A percentile compares a stretch with the other conserved stretches of the same genome.
These are phyloP conservation scores for Selenicereus undatus DNA, from an alignment of 148 eudicot genomes.

Conservation along the genomic window DNA sequence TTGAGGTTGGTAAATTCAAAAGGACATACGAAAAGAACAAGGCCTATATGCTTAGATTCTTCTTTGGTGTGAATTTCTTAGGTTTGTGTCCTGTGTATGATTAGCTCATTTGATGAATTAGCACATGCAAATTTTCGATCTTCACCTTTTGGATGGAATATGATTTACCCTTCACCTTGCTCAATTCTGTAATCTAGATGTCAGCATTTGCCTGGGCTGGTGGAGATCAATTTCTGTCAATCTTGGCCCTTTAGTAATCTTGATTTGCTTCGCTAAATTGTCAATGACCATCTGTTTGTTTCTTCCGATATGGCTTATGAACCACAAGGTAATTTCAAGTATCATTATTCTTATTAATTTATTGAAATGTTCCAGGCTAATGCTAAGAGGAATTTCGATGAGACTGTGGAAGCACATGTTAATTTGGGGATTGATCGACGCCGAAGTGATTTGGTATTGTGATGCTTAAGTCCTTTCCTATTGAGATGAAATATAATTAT, in stretches of 20 bases:
- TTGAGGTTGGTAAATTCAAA: no score
- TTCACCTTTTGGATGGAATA: no score
- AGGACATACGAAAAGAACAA: no score
- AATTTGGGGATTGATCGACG: slow-evolving; percentile 77
- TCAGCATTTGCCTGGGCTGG: no score
- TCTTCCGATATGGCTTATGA: neutral
- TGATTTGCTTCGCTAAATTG: neutral
- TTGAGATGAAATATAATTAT: slow-evolving; percentile 8
- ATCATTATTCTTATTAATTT: slow-evolving; percentile 10
- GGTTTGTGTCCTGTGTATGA: neutral
- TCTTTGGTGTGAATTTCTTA: neutral
- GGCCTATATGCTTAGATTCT: neutral
- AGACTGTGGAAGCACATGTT: slow-evolving; percentile 93
- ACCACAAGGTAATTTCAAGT: slow-evolving; percentile 4
- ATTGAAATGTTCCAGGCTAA: slow-evolving; percentile 54
- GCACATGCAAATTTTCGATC: no score
- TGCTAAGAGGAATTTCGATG: slow-evolving; percentile 68
- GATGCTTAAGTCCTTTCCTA: slow-evolving; percentile 13
- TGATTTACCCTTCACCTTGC: no score
- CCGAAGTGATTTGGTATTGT: slow-evolving; percentile 79
- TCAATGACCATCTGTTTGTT: neutral
- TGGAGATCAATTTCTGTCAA: neutral
- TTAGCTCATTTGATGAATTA: neutral
- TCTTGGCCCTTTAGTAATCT: no score
- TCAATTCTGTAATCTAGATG: no score